Conservation (phyloP, 1,284 basidiomycete genomes). For the Sutorius eximius region DNA sequence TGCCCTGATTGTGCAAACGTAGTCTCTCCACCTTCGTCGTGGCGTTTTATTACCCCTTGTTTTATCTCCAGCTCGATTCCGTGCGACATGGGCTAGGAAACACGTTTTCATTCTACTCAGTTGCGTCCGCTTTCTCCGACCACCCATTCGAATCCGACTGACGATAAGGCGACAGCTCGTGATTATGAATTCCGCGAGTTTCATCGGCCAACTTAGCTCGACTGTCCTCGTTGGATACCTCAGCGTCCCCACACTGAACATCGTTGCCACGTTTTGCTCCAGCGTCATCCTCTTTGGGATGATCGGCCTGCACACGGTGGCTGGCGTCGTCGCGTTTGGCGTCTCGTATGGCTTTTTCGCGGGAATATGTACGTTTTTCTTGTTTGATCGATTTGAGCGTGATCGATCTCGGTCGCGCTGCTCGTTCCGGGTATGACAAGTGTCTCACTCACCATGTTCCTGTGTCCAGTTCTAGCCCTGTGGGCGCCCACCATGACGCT, state of each 20-base stretch:
- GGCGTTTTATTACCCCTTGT: slow-evolving; percentile 35
- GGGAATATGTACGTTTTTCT: slow-evolving; percentile 37
- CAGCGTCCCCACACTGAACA: slow-evolving; percentile 17
- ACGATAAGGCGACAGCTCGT: slow-evolving; percentile 23
- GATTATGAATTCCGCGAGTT: slow-evolving; percentile 35
- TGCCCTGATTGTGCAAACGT: not conserved
- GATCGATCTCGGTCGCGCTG: not conserved
- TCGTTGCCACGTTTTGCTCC: slow-evolving; percentile 34
- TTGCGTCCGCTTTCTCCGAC: slow-evolving; percentile 15
- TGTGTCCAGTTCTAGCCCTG: slow-evolving; percentile 17
- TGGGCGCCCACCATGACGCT: slow-evolving; percentile 28
- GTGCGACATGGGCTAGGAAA: slow-evolving; percentile 21
- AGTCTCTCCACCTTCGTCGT: slow-evolving; percentile 23
- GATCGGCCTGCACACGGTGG: slow-evolving; percentile 28
- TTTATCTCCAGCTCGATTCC: slow-evolving; percentile 35
- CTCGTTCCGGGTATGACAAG: no score
- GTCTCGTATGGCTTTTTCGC: slow-evolving; percentile 41
- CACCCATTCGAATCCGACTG: not conserved
- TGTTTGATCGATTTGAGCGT: not conserved
- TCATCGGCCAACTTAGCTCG: slow-evolving; percentile 33
- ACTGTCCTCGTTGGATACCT: slow-evolving; percentile 24
- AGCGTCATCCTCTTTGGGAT: slow-evolving; percentile 30
- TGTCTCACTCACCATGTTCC: slow-evolving; percentile 8
- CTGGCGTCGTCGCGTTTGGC: slow-evolving; percentile 31
- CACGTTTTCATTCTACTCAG: slow-evolving; percentile 37